Evolutionary conservation across 2,329 filamentous ascomycete genomes (phyloP).

Genomic region (Aspergillaceae sp.): DNA sequence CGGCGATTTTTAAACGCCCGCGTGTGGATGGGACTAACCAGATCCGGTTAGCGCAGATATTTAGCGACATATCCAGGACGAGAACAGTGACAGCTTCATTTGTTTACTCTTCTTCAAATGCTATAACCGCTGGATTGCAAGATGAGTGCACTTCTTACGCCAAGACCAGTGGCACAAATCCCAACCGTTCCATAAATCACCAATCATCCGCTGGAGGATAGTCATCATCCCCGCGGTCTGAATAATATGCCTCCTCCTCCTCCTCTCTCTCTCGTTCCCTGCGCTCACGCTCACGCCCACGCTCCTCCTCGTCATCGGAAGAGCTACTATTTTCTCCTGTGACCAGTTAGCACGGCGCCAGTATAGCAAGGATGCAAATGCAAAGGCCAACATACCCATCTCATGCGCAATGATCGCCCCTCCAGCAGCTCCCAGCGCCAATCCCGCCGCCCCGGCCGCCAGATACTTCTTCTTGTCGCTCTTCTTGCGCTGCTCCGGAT

Average conservation of each 20-base stretch:
- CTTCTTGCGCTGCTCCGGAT: constrained; percentile 29
- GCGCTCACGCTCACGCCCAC: neutral
- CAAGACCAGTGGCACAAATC: no score
- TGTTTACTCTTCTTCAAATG: no score
- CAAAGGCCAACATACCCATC: neutral
- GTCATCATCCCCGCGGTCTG: constrained; percentile 3
- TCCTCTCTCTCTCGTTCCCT: neutral
- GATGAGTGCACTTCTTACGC: no score
- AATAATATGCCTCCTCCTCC: constrained; percentile 1
- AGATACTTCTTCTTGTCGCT: constrained; percentile 46
- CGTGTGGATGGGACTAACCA: no score
- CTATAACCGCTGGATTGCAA: no score
- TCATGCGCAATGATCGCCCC: constrained; percentile 51
- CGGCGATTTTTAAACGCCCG: no score
- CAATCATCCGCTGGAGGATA: constrained; percentile 1
- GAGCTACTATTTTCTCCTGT: neutral
- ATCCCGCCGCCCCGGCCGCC: constrained; percentile 49
- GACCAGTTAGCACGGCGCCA: neutral
- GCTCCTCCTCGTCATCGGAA: neutral
- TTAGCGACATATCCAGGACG: no score
- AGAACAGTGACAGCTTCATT: no score
- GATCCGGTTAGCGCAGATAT: no score
- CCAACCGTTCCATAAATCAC: neutral
- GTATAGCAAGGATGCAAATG: neutral
- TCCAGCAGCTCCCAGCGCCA: constrained; percentile 49